Conservation (phyloP, 2,329 filamentous ascomycete species). For the Cladophialophora bantiana region DNA sequence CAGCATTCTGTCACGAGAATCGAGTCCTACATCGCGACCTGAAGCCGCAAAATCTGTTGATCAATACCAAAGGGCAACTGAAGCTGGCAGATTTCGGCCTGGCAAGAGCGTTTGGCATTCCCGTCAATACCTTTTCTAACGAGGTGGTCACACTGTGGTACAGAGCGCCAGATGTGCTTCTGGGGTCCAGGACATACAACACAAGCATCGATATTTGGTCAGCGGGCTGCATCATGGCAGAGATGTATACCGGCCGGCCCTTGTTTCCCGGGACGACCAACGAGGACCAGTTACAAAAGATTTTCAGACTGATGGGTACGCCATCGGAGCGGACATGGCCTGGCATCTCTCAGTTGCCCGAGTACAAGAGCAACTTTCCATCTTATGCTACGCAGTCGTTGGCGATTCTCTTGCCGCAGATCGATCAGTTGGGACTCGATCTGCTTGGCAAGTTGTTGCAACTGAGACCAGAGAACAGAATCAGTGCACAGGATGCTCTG, state of each 20-base stretch:
- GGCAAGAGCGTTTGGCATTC: slow-evolving; percentile 88
- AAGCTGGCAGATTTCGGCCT: slow-evolving; percentile 92
- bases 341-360: slow-evolving; percentile 91
- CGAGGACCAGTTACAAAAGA: slow-evolving; percentile 95
- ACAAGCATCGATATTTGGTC: slow-evolving; percentile 99
- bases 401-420: slow-evolving; percentile 83
- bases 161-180: slow-evolving; percentile 90
- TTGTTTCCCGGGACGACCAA: slow-evolving; percentile 98
- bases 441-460: slow-evolving; percentile 91
- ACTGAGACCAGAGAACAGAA: slow-evolving; percentile 86
- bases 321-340: slow-evolving; percentile 96
- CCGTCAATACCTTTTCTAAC: slow-evolving; percentile 89
- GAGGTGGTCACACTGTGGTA: slow-evolving; percentile 69
- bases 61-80: slow-evolving; percentile 84
- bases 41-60: slow-evolving; percentile 89
- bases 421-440: slow-evolving; percentile 86
- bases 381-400: slow-evolving; percentile 94
- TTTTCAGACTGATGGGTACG: slow-evolving; percentile 98
- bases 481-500: slow-evolving; percentile 85
- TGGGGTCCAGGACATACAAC: slow-evolving; percentile 95
- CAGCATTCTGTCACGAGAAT: slow-evolving; percentile 98
- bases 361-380: slow-evolving; percentile 95
- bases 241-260: slow-evolving; percentile 96
- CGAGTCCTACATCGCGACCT: slow-evolving; percentile 91
- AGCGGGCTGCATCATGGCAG: slow-evolving; percentile 98